phyloP scores from a whole-genome alignment of 2,329 filamentous ascomycete genomes.

The Apiospora sp. region DNA sequence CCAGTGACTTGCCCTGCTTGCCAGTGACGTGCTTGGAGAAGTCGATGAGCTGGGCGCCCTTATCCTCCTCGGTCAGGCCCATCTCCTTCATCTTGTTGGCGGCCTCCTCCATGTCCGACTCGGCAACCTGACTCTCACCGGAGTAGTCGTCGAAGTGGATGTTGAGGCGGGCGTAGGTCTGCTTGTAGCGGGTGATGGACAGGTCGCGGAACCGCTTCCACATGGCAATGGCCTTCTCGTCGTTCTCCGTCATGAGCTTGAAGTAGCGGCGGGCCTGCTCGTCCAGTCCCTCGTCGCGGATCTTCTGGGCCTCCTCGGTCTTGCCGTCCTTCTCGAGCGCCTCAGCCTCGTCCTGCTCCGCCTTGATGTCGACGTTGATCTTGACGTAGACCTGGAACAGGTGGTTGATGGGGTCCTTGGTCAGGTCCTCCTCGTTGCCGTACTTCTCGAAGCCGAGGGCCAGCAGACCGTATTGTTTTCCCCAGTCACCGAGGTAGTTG shows the following conservation, averaged over 20 bases:
- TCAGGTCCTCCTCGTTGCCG: slow-evolving; percentile 70
- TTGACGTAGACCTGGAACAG: slow-evolving; percentile 77
- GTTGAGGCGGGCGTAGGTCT: slow-evolving; percentile 66
- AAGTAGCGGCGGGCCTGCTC: slow-evolving; percentile 68
- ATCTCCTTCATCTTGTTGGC: slow-evolving; percentile 69
- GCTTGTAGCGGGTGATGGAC: slow-evolving; percentile 65
- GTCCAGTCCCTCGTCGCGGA: slow-evolving; percentile 53
- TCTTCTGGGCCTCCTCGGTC: slow-evolving; percentile 50
- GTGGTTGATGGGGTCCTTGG: slow-evolving; percentile 73
- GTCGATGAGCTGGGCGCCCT: slow-evolving; percentile 77
- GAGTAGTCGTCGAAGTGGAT: slow-evolving; percentile 71
- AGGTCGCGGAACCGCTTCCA: slow-evolving; percentile 67
- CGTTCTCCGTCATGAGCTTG: slow-evolving; percentile 67
- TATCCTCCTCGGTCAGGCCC: slow-evolving; percentile 71
- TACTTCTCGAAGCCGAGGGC: slow-evolving; percentile 74
- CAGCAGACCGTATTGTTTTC: slow-evolving; percentile 74
- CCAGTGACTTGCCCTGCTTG: slow-evolving; percentile 73
- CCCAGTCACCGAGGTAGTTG: slow-evolving; percentile 84
- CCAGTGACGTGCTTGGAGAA: slow-evolving; percentile 73
- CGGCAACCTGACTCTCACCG: slow-evolving; percentile 76
- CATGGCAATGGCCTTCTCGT: slow-evolving; percentile 61
- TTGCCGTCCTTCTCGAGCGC: slow-evolving; percentile 55
- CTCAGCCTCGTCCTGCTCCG: slow-evolving; percentile 68
- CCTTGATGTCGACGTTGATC: slow-evolving; percentile 68
- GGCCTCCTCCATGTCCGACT: slow-evolving; percentile 70